Evolutionary conservation across 495 filamentous ascomycete genomes (phyloP), one percentile per base, ranked within the genome.

Genomic region (Annulohypoxylon bovei): DNA sequence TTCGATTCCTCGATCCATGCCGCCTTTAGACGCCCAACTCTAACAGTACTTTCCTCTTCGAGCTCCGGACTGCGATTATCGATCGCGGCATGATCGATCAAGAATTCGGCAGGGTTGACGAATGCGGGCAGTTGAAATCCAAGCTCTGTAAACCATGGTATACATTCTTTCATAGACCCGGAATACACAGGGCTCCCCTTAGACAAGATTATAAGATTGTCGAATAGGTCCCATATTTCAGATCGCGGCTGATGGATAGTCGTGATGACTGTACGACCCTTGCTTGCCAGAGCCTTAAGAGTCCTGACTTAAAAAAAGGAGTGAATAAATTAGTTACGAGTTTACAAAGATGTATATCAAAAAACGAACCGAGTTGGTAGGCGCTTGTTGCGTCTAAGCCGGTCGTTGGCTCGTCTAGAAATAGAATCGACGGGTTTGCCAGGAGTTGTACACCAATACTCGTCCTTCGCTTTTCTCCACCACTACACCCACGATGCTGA

Each of bases 391-490:
- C 89, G 78, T 93, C 91, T 9, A 93, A 79, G 0, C 90, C 91
- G 6, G 91, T 92, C 0, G 91, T 93, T 0, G 91, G 90, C 68
- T 93, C 91, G 59, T 93, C 91, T 12, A 91, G 82, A 70, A 92
- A 93, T 7, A 93, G 71, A 6, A 93, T 86, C 12, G 88, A 92
- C 2, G 91, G 91, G 70, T 92, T 93, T 1, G 90, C 85, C 30
- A 93, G 80, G 60, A 93, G 81, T 76, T 93, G 91, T 22, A 93
- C 90, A 9, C 90, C 91, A 65, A 93, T 89, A 62, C 88, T 90
- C 1, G 87, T 88, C 53, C 91, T 83, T 66, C 91, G 83, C 79
- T 92, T 93, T 74, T 93, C 91, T 1, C 91, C 91, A 7, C 91
- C 91, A 44, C 89, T 92, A 72, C 91, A 93, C 1, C 91, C 90